Evolutionary conservation across 371 early-diverging fungal species (phyloP).

Genomic region (Catenaria anguillulae): DNA sequence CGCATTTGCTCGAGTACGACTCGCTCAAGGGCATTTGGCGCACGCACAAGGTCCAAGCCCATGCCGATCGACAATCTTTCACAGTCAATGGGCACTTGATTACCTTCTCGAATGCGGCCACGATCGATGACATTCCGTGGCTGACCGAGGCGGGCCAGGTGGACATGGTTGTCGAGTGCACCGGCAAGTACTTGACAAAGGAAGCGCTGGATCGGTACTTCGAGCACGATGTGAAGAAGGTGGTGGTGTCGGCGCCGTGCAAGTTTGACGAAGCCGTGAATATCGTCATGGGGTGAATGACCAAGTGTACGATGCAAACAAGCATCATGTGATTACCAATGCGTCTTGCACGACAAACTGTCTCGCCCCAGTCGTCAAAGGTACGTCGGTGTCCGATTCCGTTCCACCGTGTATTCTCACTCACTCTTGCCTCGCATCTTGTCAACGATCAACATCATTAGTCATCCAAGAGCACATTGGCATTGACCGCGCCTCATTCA

Average conservation of each 20-base stretch:
- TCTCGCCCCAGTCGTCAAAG: constrained; percentile 8
- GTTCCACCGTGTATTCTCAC: no score
- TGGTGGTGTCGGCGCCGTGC: constrained; percentile 7
- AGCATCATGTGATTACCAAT: not conserved
- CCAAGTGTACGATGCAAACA: constrained; percentile 1
- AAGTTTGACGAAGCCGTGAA: constrained; percentile 5
- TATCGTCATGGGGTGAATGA: constrained; percentile 6
- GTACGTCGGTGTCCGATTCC: constrained; percentile 1
- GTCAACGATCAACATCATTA: no score
- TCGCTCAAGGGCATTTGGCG: constrained; percentile 6
- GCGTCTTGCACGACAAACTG: constrained; percentile 10
- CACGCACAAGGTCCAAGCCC: not conserved
- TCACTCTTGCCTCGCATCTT: no score
- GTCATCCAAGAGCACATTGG: not conserved
- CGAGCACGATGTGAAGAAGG: constrained; percentile 6
- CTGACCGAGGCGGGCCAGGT: not conserved
- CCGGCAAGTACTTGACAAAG: constrained; percentile 8
- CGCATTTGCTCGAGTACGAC: constrained; percentile 9
- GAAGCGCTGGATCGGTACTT: constrained; percentile 2
- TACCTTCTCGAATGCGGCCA: not conserved
- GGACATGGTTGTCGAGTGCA: constrained; percentile 8
- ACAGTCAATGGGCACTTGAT: not conserved
- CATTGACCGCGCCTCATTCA: constrained; percentile 17
- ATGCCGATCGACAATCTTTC: not conserved
- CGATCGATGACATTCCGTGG: constrained; percentile 3